Evolutionary conservation across 108 stramenopile species (phyloP), one percentile per base, ranked within the genome.

Genomic region (Asterionellopsis glacialis): DNA sequence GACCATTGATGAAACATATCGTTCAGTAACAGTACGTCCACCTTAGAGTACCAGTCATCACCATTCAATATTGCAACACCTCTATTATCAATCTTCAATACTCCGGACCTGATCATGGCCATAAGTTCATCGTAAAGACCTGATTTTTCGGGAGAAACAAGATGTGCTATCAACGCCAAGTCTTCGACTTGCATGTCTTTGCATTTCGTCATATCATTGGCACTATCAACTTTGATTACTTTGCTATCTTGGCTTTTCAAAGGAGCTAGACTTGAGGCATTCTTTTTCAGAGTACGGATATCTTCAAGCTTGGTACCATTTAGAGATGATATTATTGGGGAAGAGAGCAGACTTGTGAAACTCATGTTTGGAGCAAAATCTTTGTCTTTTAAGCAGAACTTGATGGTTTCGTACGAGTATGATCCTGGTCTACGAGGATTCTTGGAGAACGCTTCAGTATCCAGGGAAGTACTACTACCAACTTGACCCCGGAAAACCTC

Each of bases 101-200:
- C 60, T 0, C 65, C 73, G 52, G 79, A 65, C 3, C 59, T 65
- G 23, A 72, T 43, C 16, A 91, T 41, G 0, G 80, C 70, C 24
- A 76, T 57, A 44, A 91, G 61, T 63, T 91, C 90, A 54, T 91
- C 85, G 45, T 60, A 65, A 10, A 91, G 53, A 33, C 88, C 88
- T 15, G 85, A 82, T 4, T 67, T 45, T 23, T 65, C 16, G 15
- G 83, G 75, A 0, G 78, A 80, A 23, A 81, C 33, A 44, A 82
- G 62, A 38, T 84, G 57, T 11, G 75, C 51, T 16, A 78, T 57
- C 11, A 74, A 50, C 51, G 67, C 73, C 16, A 79, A 68, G 45
- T 81, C 79, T 51, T 83, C 67, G 39, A 58, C 18, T 12, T 21
- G 22, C 65, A 68, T 42, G 22, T 55, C 38, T 28, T 26, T 40